Percentiles rank a stretch among this genome's conserved stretches.
Evolutionary conservation across 768 basidiomycete species (phyloP).

Genomic region (Mrakia blollopis): DNA sequence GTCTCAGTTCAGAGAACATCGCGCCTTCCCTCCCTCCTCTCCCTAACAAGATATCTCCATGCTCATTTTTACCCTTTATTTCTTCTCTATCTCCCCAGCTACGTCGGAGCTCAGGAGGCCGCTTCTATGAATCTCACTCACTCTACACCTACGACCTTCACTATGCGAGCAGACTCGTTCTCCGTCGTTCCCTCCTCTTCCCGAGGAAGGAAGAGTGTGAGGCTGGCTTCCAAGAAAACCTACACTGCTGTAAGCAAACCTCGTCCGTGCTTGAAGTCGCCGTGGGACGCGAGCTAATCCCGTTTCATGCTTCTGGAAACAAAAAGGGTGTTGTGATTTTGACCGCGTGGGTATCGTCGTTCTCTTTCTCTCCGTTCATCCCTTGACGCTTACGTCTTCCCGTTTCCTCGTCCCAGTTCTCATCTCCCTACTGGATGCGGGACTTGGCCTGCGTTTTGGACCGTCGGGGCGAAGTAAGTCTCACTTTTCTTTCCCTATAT

Average conservation of each 20-base stretch:
- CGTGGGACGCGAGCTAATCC: neutral
- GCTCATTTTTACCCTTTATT: neutral
- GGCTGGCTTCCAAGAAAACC: constrained; percentile 58
- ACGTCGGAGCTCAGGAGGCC: constrained; percentile 39
- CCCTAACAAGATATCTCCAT: neutral
- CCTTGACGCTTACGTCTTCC: neutral
- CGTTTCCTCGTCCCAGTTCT: constrained; percentile 37
- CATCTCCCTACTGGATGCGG: constrained; percentile 90
- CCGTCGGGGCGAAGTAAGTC: neutral
- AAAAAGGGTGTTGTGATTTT: constrained; percentile 70
- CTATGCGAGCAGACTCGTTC: constrained; percentile 81
- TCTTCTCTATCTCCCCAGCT: constrained; percentile 46
- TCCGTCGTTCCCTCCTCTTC: constrained; percentile 52
- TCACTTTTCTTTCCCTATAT: too few species aligned
- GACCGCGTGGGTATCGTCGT: constrained; percentile 51
- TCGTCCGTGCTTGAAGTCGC: neutral
- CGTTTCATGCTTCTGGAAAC: neutral
- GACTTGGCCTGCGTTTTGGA: constrained; percentile 55
- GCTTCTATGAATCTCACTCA: constrained; percentile 55
- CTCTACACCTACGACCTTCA: constrained; percentile 68
- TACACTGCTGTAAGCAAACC: constrained; percentile 41
- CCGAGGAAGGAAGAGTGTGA: constrained; percentile 63
- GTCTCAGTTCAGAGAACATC: neutral
- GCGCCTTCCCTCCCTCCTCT: neutral
- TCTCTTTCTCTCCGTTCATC: neutral